Percentiles rank a stretch among this genome's conserved stretches.
Conservation (phyloP, 1,139 yeast species). For the Kodamaea sp. region DNA sequence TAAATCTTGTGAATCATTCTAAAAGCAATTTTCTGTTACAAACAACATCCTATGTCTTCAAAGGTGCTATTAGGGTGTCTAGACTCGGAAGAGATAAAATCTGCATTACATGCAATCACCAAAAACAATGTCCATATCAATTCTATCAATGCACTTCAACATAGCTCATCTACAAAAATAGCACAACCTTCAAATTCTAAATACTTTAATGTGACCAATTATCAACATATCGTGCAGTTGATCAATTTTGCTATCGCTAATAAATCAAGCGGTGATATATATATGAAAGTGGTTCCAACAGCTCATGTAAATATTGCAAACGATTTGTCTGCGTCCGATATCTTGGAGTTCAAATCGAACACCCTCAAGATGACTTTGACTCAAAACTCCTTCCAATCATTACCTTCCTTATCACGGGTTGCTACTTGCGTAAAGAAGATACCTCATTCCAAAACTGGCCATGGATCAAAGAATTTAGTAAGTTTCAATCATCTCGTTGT, state of each 20-base stretch:
- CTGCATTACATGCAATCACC: background rate
- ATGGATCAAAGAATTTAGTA: constrained; percentile 18
- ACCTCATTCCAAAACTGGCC: constrained; percentile 19
- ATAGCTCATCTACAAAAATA: background rate
- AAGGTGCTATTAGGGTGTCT: constrained; percentile 1
- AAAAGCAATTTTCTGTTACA: no score
- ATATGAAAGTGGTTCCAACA: constrained; percentile 7
- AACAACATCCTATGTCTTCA: background rate
- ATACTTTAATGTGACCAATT: no score
- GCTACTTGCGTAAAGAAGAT: constrained; percentile 13
- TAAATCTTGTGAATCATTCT: no score
- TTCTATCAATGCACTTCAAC: constrained; percentile 3
- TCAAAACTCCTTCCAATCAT: constrained; percentile 11
- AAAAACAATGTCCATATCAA: constrained; percentile 4
- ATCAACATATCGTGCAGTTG: no score
- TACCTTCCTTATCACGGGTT: constrained; percentile 13
- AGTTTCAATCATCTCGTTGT: constrained; percentile 13
- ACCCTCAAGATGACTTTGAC: constrained; percentile 9
- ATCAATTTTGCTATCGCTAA: no score
- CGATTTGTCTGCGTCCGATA: constrained; percentile 4
- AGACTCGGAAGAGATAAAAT: background rate
- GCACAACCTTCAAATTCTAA: no score
- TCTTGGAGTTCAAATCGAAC: constrained; percentile 7
- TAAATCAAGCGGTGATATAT: background rate
- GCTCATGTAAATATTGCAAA: constrained; percentile 1